Evolutionary conservation across 495 filamentous ascomycete genomes (phyloP).

Genomic region (Penicillium goetzii): DNA sequence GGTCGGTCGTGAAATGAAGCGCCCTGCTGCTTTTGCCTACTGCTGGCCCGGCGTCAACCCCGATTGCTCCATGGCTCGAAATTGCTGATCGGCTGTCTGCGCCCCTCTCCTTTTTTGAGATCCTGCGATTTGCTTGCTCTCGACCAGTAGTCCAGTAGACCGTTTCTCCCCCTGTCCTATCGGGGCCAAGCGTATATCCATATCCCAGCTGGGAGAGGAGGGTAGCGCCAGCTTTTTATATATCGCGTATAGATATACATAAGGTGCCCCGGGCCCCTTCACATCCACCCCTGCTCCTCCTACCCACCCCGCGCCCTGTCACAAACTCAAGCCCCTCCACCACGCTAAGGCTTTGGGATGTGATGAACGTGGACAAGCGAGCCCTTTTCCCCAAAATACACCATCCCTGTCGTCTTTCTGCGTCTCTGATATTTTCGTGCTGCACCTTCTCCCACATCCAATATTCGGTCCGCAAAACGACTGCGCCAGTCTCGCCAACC

Average conservation of each 20-base stretch:
- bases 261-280: background rate
- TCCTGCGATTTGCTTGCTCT: background rate
- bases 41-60: slow-evolving; percentile 24
- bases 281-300: slow-evolving; percentile 11
- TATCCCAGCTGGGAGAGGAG: slow-evolving; percentile 18
- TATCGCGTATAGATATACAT: slow-evolving; percentile 22
- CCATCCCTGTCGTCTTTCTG: slow-evolving; percentile 17
- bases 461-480: slow-evolving; percentile 20
- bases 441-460: slow-evolving; percentile 13
- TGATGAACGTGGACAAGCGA: slow-evolving; percentile 36
- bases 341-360: slow-evolving; percentile 31
- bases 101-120: background rate
- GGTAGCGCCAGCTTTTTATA: slow-evolving; percentile 29
- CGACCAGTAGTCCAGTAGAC: slow-evolving; percentile 2
- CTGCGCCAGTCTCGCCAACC: slow-evolving; percentile 7
- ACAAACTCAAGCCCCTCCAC: slow-evolving; percentile 35
- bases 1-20: slow-evolving; percentile 40
- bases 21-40: slow-evolving; percentile 32
- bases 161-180: slow-evolving; percentile 12
- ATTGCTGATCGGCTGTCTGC: slow-evolving; percentile 41
- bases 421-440: slow-evolving; percentile 21
- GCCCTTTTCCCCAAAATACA: slow-evolving; percentile 10
- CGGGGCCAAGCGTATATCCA: background rate
- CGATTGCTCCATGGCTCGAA: slow-evolving; percentile 40
- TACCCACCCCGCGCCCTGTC: slow-evolving; percentile 28